Conservation (phyloP, 352 stramenopile species). For the Phytophthora citrophthora region DNA sequence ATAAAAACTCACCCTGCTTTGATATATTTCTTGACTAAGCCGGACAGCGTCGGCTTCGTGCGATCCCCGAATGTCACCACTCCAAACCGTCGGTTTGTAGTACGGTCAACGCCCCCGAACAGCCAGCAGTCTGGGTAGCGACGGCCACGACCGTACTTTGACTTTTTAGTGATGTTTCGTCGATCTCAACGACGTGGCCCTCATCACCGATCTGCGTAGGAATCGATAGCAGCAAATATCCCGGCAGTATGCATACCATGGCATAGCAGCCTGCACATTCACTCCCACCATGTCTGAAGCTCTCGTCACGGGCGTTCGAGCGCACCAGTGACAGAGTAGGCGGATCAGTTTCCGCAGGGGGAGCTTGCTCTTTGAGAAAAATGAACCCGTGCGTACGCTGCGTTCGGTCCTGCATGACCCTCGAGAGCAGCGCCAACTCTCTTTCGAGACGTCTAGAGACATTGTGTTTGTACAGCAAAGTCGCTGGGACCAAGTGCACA, state of each 20-base stretch:
- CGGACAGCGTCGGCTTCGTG: not conserved
- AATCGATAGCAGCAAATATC: not conserved
- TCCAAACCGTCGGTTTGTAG: not conserved
- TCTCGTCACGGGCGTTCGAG: not conserved
- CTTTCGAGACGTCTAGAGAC: not conserved
- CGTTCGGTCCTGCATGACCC: not conserved
- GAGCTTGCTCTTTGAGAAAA: not conserved
- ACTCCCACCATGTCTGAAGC: not conserved
- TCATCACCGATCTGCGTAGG: not conserved
- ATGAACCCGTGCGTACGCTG: not conserved
- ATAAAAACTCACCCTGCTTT: not conserved
- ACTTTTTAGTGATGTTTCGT: constrained; percentile 1
- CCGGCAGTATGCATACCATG: not conserved
- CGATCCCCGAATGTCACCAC: not conserved
- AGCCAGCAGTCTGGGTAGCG: not conserved
- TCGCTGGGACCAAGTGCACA: not conserved
- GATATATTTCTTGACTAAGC: not conserved
- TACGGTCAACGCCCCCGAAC: not conserved
- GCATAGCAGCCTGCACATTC: not conserved
- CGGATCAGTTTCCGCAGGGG: not conserved
- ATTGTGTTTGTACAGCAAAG: not conserved
- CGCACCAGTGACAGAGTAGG: not conserved
- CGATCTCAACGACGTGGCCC: not conserved
- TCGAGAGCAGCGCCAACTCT: not conserved
- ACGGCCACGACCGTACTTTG: not conserved